A percentile compares a stretch with the other conserved stretches of the same genome.
These are phyloP conservation scores for Pestalotiopsis fici DNA, from an alignment of 2,329 filamentous ascomycete genomes.

Conservation along the genomic window DNA sequence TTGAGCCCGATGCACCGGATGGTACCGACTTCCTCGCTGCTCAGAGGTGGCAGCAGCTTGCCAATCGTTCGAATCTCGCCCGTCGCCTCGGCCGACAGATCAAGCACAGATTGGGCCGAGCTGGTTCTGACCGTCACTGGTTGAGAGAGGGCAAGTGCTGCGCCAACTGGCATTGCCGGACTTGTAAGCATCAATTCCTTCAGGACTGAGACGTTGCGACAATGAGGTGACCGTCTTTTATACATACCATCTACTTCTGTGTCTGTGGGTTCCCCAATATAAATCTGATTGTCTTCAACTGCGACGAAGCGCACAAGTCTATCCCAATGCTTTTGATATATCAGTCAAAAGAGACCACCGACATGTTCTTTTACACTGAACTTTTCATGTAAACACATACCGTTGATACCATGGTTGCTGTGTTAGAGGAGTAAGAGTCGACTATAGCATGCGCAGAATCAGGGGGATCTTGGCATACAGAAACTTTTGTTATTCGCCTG, in stretches of 20 bases:
- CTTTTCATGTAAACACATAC: too few species aligned
- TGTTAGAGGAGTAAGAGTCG: too few species aligned
- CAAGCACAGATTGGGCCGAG: slow-evolving; percentile 5
- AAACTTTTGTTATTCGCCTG: too few species aligned
- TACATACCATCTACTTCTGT: slow-evolving; percentile 6
- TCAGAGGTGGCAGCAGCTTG: slow-evolving; percentile 10
- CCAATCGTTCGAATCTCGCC: not conserved
- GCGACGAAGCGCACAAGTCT: slow-evolving; percentile 14
- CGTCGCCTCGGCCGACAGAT: slow-evolving; percentile 1
- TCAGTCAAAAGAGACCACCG: too few species aligned
- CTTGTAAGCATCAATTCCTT: not conserved
- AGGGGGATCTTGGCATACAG: too few species aligned
- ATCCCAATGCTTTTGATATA: slow-evolving; percentile 14
- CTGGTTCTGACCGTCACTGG: slow-evolving; percentile 6
- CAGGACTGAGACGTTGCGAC: too few species aligned
- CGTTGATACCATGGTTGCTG: too few species aligned
- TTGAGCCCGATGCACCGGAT: slow-evolving; percentile 14
- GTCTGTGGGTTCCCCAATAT: slow-evolving; percentile 13
- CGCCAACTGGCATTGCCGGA: slow-evolving; percentile 7
- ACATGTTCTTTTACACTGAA: too few species aligned
- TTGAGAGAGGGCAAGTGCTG: slow-evolving; percentile 6
- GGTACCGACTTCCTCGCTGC: slow-evolving; percentile 7
- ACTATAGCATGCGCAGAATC: too few species aligned
- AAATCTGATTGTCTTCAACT: slow-evolving; percentile 4
- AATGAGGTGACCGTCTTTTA: too few species aligned